Percentiles rank a stretch among this genome's conserved stretches.
phyloP scores from a whole-genome alignment of 108 stramenopile genomes.

The Cylindrotheca fusiformis region DNA sequence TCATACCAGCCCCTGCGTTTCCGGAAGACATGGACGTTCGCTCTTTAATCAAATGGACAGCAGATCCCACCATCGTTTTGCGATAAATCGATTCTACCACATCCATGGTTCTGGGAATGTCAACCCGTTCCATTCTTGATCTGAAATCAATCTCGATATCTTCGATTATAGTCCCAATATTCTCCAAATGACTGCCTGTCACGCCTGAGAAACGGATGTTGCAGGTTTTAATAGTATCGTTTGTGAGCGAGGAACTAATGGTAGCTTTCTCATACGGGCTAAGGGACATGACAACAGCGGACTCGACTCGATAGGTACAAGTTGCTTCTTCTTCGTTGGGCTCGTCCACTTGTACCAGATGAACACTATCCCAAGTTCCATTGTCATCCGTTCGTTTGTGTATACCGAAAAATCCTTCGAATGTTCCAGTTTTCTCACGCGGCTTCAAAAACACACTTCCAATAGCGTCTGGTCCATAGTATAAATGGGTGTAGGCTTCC shows the following conservation, averaged over 20 bases:
- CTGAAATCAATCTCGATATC: conserved; percentile 90
- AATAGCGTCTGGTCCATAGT: conserved; percentile 75
- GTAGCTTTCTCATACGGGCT: conserved; percentile 34
- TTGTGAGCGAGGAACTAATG: conserved; percentile 40
- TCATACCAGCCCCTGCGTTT: conserved; percentile 21
- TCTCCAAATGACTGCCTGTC: conserved; percentile 71
- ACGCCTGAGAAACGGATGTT: not conserved
- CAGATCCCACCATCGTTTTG: not conserved
- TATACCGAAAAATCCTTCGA: conserved; percentile 77
- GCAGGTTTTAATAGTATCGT: conserved; percentile 24
- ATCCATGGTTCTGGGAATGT: conserved; percentile 87
- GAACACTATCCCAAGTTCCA: conserved; percentile 88
- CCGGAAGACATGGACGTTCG: conserved; percentile 1
- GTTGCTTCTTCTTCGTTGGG: conserved; percentile 16
- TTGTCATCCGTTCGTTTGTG: conserved; percentile 58
- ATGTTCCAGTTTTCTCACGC: conserved; percentile 10
- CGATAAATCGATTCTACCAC: conserved; percentile 70
- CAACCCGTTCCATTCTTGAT: conserved; percentile 73
- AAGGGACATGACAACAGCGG: conserved; percentile 75
- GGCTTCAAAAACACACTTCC: conserved; percentile 86
- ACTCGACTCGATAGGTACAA: conserved; percentile 63
- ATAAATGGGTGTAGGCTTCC: conserved; percentile 88
- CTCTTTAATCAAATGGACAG: not conserved
- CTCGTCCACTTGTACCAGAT: conserved; percentile 77
- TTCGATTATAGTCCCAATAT: conserved; percentile 93